Base-by-base conservation (phyloP, 768 basidiomycete species). In the Amanita molliuscula region DNA sequence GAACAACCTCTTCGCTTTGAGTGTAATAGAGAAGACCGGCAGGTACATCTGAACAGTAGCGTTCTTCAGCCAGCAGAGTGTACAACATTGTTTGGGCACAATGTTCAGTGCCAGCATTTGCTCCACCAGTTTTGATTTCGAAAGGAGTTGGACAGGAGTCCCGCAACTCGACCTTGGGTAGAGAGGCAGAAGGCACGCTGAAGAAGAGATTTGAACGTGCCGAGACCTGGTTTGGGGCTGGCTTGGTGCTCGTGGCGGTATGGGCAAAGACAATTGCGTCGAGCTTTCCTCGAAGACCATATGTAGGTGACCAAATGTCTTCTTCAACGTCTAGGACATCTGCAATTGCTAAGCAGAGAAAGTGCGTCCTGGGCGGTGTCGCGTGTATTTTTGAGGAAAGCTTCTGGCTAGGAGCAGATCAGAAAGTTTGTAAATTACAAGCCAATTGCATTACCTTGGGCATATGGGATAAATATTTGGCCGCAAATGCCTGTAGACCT, bases 71-170 rank as follows among this genome's bases (percentile, higher is more conserved):
- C 1, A 99, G 74, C 4, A 98, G 70, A 1, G 92, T 95, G 63
- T 99, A 99, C 3, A 99, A 68, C 84, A 97, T 93, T 1, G 96
- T 99, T 65, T 99, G 96, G 0, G 96, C 96, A 33, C 96, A 85
- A 64, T 98, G 95, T 56, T 95, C 92, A 79, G 93, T 82, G 0
- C 80, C 84, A 6, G 73, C 69, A 6, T 77, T 69, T 0, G 84
- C 68, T 28, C 86, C 76, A 2, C 96, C 96, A 0, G 96, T 99
- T 68, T 99, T 99, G 67, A 99, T 90, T 64, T 99, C 96, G 47
- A 99, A 81, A 0, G 95, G 95, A 57, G 29, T 44, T 11, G 42
- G 42, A 21, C 28, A 20, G n/a, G 50, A 51, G 16, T 35, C 28
- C 8, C 44, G 11, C 15, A 35, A 6, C 31, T 42, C 31, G 18